These are phyloP conservation scores for Aspergillus phoenicis DNA, from an alignment of 2,329 filamentous ascomycete species.

Conservation along the genomic window DNA sequence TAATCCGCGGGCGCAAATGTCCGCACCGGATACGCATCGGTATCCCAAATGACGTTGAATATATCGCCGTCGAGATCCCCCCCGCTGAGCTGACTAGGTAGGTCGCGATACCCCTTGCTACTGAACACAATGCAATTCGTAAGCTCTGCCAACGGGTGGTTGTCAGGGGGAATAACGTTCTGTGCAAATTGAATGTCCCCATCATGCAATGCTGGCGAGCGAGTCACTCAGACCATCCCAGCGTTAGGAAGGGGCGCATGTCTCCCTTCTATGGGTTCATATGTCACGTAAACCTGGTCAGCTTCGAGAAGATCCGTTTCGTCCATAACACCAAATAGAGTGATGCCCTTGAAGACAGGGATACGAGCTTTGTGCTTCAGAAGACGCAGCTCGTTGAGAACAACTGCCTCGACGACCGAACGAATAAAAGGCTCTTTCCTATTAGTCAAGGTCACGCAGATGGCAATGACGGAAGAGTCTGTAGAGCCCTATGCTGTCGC, in stretches of 20 bases:
- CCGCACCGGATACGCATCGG: constrained; percentile 44
- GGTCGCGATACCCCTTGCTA: constrained; percentile 67
- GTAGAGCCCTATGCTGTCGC: constrained; percentile 61
- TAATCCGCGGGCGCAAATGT: constrained; percentile 70
- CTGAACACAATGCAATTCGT: constrained; percentile 80
- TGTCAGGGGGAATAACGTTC: constrained; percentile 60
- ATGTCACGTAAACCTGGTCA: constrained; percentile 52
- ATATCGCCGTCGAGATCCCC: constrained; percentile 84
- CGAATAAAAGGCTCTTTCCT: constrained; percentile 69
- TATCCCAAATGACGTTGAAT: constrained; percentile 78
- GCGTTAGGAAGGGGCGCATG: constrained; percentile 19
- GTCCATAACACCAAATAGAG: constrained; percentile 81
- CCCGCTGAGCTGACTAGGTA: constrained; percentile 77
- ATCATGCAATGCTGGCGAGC: constrained; percentile 79
- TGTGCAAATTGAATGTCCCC: constrained; percentile 72
- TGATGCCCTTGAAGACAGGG: constrained; percentile 68
- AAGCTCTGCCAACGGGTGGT: constrained; percentile 64
- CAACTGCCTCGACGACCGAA: constrained; percentile 68
- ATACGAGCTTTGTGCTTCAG: constrained; percentile 81
- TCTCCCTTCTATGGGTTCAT: constrained; percentile 12
- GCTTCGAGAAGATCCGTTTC: constrained; percentile 70
- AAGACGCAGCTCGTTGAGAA: constrained; percentile 70
- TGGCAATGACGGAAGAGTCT: constrained; percentile 62
- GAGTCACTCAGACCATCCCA: constrained; percentile 63
- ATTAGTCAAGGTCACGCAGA: constrained; percentile 64